phyloP scores from a whole-genome alignment of 2,329 filamentous ascomycete genomes.

The Fusarium sp. region DNA sequence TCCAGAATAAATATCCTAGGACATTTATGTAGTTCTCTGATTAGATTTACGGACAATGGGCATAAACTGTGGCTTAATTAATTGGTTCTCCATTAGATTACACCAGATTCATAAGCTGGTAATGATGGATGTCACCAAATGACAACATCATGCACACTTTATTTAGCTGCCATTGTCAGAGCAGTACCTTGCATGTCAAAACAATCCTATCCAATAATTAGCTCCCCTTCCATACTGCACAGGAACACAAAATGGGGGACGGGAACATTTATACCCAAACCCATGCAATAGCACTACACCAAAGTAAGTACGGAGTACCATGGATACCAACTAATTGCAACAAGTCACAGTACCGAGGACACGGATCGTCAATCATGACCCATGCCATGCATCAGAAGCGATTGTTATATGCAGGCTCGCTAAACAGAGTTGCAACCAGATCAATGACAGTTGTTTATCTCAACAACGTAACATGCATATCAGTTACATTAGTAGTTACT shows the following conservation, averaged over 20 bases:
- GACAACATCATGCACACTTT: background rate
- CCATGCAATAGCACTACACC: background rate
- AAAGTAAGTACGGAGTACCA: background rate
- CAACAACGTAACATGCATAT: background rate
- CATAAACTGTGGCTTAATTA: background rate
- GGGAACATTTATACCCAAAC: background rate
- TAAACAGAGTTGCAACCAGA: background rate
- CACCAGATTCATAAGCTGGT: background rate
- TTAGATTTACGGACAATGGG: too few relatives aligned
- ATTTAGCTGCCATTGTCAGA: background rate
- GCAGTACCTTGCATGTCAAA: background rate
- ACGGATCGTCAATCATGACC: background rate
- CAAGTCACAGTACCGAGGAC: background rate
- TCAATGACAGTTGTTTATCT: background rate
- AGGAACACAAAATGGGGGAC: background rate
- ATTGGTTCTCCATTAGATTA: background rate
- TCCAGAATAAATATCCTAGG: background rate
- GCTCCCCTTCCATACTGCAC: too few relatives aligned
- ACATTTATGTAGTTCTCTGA: background rate
- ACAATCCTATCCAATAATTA: background rate
- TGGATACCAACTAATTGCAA: background rate
- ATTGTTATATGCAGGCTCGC: conserved; percentile 2
- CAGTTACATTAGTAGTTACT: background rate
- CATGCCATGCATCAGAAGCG: background rate
- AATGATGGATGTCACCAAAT: background rate